Evolutionary conservation across 768 basidiomycete species (phyloP).

Genomic region (Suillus tomentosus): DNA sequence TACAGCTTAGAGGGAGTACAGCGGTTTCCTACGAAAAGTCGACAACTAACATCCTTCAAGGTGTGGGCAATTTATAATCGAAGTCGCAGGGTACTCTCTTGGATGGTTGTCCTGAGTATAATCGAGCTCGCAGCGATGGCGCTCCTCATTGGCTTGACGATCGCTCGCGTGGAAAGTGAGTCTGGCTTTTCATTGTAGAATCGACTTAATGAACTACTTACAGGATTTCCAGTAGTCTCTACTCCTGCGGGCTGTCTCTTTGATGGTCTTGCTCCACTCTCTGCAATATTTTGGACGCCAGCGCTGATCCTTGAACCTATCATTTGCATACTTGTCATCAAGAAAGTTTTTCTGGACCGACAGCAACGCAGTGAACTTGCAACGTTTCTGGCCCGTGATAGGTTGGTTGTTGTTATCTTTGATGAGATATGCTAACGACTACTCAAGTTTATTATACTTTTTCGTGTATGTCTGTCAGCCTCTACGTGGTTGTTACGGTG

Average conservation of each 20-base stretch:
- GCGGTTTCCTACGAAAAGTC: not conserved
- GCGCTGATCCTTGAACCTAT: slow-evolving; percentile 28
- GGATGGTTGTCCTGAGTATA: slow-evolving; percentile 9
- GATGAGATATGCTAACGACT: not conserved
- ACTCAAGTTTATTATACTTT: slow-evolving; percentile 25
- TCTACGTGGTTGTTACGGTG: not conserved
- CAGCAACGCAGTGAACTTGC: slow-evolving; percentile 9
- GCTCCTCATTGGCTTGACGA: slow-evolving; percentile 13
- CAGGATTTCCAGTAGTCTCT: slow-evolving; percentile 24
- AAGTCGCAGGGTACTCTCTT: slow-evolving; percentile 9
- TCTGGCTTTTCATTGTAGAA: not conserved
- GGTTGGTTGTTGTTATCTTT: slow-evolving; percentile 11
- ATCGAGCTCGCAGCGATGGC: slow-evolving; percentile 12
- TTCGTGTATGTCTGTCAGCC: slow-evolving; percentile 17
- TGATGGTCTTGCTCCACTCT: slow-evolving; percentile 19
- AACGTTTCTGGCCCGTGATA: slow-evolving; percentile 15
- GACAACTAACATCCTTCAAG: slow-evolving; percentile 10
- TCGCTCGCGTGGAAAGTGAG: slow-evolving; percentile 14
- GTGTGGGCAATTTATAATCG: slow-evolving; percentile 17
- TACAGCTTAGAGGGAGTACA: slow-evolving; percentile 13
- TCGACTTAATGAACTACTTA: not conserved
- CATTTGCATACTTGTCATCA: slow-evolving; percentile 24
- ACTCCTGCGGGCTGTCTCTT: slow-evolving; percentile 26
- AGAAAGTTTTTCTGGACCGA: slow-evolving; percentile 17
- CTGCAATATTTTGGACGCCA: slow-evolving; percentile 28